Conservation (phyloP, 768 basidiomycete genomes). For the Leccinellum albellum region DNA sequence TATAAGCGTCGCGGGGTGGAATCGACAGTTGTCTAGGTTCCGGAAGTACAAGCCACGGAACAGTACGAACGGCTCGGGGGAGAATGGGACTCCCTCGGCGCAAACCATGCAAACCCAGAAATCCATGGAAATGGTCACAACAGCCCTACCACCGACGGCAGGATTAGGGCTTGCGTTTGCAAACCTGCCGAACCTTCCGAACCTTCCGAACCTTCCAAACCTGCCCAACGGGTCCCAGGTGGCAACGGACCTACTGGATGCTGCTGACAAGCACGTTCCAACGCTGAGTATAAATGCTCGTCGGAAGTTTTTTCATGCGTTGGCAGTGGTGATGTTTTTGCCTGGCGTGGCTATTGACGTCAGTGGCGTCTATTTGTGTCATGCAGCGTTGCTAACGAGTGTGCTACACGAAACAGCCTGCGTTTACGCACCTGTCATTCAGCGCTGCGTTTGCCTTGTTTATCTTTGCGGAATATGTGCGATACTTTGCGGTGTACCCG, state of each 20-base stretch:
- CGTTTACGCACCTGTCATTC: conserved; percentile 93
- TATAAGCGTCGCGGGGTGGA: conserved; percentile 94
- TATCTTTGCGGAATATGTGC: conserved; percentile 94
- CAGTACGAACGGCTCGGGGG: conserved; percentile 29
- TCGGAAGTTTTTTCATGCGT: conserved; percentile 94
- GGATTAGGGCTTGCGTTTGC: conserved; percentile 35
- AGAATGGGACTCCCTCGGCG: conserved; percentile 32
- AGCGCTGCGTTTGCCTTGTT: conserved; percentile 93
- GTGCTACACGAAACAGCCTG: conserved; percentile 56
- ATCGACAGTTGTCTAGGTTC: conserved; percentile 78
- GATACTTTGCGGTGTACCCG: conserved; percentile 97
- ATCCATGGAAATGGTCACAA: conserved; percentile 10
- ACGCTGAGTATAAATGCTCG: conserved; percentile 87
- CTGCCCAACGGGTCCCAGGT: conserved; percentile 58
- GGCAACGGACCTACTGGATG: conserved; percentile 65
- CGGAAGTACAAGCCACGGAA: conserved; percentile 60
- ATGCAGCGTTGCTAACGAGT: conserved; percentile 12
- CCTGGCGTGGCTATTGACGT: conserved; percentile 93
- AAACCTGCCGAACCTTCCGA: conserved; percentile 50
- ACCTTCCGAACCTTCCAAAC: conserved; percentile 29
- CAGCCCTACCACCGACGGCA: conserved; percentile 15
- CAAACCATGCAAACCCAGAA: conserved; percentile 23
- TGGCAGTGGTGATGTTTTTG: conserved; percentile 94
- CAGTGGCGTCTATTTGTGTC: conserved; percentile 34
- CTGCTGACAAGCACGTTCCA: conserved; percentile 86